phyloP scores from a whole-genome alignment of 169 alveolate species.

The Babesia ovata region DNA sequence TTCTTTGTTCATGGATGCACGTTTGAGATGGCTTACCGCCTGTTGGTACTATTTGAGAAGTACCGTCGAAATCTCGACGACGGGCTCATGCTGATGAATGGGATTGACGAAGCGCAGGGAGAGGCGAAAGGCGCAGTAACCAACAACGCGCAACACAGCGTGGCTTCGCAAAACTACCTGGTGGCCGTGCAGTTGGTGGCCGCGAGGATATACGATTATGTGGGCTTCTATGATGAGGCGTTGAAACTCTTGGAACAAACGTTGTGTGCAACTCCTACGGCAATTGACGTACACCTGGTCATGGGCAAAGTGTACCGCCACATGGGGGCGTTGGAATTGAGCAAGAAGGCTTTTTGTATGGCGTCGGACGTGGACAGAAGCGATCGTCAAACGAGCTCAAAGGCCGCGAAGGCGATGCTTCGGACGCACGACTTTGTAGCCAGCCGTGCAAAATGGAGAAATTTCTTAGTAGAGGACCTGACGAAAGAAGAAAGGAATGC shows the following conservation, averaged over 20 bases:
- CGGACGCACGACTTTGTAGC: constrained; percentile 17
- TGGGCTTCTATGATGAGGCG: constrained; percentile 28
- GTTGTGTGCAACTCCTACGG: constrained; percentile 18
- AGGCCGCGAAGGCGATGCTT: constrained; percentile 47
- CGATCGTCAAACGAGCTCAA: constrained; percentile 58
- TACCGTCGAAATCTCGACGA: constrained; percentile 17
- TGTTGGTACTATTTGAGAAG: constrained; percentile 2
- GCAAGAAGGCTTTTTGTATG: constrained; percentile 34
- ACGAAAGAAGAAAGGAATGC: neutral
- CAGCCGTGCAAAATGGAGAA: constrained; percentile 31
- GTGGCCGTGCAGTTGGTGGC: constrained; percentile 2
- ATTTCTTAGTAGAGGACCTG: constrained; percentile 41
- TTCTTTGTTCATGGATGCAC: constrained; percentile 37
- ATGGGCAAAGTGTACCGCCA: constrained; percentile 47
- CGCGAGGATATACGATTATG: constrained; percentile 37
- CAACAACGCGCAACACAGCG: neutral
- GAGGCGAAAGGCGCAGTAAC: neutral
- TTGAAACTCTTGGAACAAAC: constrained; percentile 19
- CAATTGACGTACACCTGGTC: constrained; percentile 25
- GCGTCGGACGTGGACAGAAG: constrained; percentile 53
- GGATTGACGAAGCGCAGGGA: neutral
- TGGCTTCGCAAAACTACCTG: neutral
- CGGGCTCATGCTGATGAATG: constrained; percentile 6
- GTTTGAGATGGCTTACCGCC: constrained; percentile 19
- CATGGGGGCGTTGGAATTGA: constrained; percentile 25